Percentiles rank a stretch among this genome's conserved stretches.
These are phyloP conservation scores for Umbellularia californica DNA, from an alignment of 164 flowering plant genomes.

Conservation along the genomic window DNA sequence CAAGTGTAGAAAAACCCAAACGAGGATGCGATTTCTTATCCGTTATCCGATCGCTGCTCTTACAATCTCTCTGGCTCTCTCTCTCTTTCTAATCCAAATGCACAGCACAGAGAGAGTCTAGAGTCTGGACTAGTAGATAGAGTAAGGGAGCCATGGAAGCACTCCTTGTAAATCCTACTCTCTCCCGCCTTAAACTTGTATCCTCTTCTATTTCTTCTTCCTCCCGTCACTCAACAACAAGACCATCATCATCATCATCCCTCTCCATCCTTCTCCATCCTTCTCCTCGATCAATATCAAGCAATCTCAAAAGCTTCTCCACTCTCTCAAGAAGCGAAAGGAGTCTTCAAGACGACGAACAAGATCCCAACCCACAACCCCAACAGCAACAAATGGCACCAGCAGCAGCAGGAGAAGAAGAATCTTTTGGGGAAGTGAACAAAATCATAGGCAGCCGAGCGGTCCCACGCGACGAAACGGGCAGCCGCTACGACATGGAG, in stretches of 20 bases:
- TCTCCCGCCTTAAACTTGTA: conserved; percentile 46
- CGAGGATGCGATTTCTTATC: conserved; percentile 33
- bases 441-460: conserved; percentile 82
- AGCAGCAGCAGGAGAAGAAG: conserved; percentile 42
- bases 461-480: neutral
- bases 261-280: conserved; percentile 2
- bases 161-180: conserved; percentile 38
- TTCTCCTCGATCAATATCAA: conserved; percentile 18
- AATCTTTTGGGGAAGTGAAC: conserved; percentile 76
- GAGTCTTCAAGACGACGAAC: conserved; percentile 2
- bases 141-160: conserved; percentile 33
- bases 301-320: conserved; percentile 3
- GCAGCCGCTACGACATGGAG: conserved; percentile 55
- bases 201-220: neutral
- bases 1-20: too few species aligned
- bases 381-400: neutral
- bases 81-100: neutral
- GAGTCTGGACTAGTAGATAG: neutral
- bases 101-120: too few species aligned
- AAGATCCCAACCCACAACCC: neutral
- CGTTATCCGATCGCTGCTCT: neutral
- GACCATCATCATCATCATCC: conserved; percentile 1
- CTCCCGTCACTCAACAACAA: conserved; percentile 11
- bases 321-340: conserved; percentile 10
- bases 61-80: neutral